Evolutionary conservation across 2,329 filamentous ascomycete genomes (phyloP), one percentile per base, ranked within the genome.

Genomic region (Neofusicoccum sp.): DNA sequence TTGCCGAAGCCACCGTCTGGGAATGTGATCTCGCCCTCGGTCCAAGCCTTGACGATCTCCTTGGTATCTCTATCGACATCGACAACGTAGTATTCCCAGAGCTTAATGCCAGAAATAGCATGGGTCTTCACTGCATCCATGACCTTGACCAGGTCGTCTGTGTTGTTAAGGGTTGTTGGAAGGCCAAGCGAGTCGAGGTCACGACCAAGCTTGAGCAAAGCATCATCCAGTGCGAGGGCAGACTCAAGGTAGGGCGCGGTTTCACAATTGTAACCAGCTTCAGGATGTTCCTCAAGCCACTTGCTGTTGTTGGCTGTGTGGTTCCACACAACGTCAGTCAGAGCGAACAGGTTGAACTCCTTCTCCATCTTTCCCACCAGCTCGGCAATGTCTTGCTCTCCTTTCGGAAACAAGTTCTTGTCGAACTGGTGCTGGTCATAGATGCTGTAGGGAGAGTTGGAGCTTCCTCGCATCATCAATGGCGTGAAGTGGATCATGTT

Each of bases 401-500:
- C 96, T 54, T 87, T 86, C 1, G 93, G 92, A 71, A 99, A 99
- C 71, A 89, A 86, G 7, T 80, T 80, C 4, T 89, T 85, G 74
- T 99, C 96, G 82, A 96, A 99, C 48, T 84, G 83, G 28, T 96
- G 83, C 79, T 99, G 96, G 71, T 99, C 91, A 75, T 90, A 97
- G 70, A 99, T 86, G 76, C 95, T 99, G 82, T 98, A 99, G 0
- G 95, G 95, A 1, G 95, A 99, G 74, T 99, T 97, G 59, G 95
- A 99, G 48, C 83, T 84, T 63, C 95, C 95, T 64, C 95, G 88
- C 64, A 90, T 84, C 83, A 96, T 95, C 68, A 99, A 82, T 8
- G 95, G 95, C 1, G 95, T 97, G 76, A 99, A 99, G 77, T 99
- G 95, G 65, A 99, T 88, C 93, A 98, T 97, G 79, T 99, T 99